phyloP scores from a whole-genome alignment of 768 basidiomycete species.

The Macrocybe gigantea region DNA sequence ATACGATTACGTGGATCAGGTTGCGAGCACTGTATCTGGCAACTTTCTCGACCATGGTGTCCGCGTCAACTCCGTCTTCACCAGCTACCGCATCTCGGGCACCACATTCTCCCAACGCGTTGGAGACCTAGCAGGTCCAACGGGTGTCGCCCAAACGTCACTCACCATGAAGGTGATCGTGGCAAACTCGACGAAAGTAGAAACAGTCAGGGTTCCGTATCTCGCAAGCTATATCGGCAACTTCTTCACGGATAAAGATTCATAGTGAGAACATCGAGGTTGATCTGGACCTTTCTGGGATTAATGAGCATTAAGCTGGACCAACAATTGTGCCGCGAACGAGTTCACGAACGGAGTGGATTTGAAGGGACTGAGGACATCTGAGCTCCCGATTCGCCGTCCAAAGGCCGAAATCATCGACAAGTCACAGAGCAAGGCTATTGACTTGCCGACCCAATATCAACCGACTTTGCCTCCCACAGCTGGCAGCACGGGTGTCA shows the following conservation, averaged over 20 bases:
- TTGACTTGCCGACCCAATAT: conserved; percentile 42
- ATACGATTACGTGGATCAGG: conserved; percentile 48
- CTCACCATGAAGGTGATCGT: conserved; percentile 43
- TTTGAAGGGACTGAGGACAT: conserved; percentile 14
- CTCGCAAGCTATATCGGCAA: conserved; percentile 40
- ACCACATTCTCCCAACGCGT: conserved; percentile 51
- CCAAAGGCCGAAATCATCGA: conserved; percentile 37
- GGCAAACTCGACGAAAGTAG: conserved; percentile 37
- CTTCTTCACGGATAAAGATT: conserved; percentile 43
- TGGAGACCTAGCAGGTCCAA: conserved; percentile 49
- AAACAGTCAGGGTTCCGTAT: conserved; percentile 49
- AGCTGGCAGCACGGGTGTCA: conserved; percentile 42
- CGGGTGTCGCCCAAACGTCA: conserved; percentile 38
- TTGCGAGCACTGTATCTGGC: conserved; percentile 54
- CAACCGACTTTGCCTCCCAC: conserved; percentile 39
- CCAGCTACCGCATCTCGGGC: conserved; percentile 45
- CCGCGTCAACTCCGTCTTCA: conserved; percentile 58
- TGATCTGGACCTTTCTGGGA: conserved; percentile 4
- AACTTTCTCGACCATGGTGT: conserved; percentile 61
- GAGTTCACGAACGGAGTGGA: conserved; percentile 46
- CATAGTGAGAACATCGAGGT: conserved; percentile 37
- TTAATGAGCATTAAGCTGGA: conserved; percentile 37
- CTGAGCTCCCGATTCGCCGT: conserved; percentile 5
- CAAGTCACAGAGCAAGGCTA: conserved; percentile 30
- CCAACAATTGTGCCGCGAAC: conserved; percentile 50